Percentiles rank a stretch among this genome's conserved stretches.
phyloP scores from a whole-genome alignment of 164 flowering plant genomes.

The Platanus orientalis region DNA sequence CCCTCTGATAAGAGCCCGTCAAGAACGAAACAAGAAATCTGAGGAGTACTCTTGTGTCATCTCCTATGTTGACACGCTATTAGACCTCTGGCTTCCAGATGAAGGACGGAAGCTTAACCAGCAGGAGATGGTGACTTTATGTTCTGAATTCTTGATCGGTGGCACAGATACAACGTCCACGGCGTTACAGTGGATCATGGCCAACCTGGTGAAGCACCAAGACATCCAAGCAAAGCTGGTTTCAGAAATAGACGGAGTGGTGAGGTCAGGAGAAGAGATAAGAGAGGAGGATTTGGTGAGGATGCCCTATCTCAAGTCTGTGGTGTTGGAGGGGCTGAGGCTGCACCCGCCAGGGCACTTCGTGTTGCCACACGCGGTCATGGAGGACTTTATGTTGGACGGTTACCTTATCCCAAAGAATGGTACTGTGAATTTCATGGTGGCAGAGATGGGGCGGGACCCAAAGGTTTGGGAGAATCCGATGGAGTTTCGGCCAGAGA shows the following conservation, averaged over 20 bases:
- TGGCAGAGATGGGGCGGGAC: too few species aligned
- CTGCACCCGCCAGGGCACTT: slow-evolving; percentile 31
- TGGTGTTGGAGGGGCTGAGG: slow-evolving; percentile 24
- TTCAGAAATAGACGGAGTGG: slow-evolving; percentile 9
- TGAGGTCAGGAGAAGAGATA: slow-evolving; percentile 9
- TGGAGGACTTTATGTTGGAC: slow-evolving; percentile 15
- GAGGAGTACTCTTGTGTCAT: too few species aligned
- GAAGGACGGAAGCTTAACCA: slow-evolving; percentile 28
- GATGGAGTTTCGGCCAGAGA: too few species aligned
- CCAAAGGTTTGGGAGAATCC: too few species aligned
- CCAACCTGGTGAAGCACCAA: slow-evolving; percentile 26
- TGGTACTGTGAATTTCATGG: too few species aligned
- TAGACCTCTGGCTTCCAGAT: slow-evolving; percentile 22
- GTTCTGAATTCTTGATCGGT: slow-evolving; percentile 30
- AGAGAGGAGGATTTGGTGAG: slow-evolving; percentile 20
- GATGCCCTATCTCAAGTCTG: too few species aligned
- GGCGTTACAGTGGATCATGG: slow-evolving; percentile 34
- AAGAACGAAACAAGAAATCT: too few species aligned
- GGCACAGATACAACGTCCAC: slow-evolving; percentile 39
- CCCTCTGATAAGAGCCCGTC: too few species aligned
- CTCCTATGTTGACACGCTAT: slow-evolving; percentile 22
- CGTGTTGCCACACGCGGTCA: slow-evolving; percentile 19
- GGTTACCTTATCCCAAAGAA: slow-evolving; percentile 20
- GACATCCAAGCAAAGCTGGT: too few species aligned
- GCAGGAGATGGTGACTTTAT: slow-evolving; percentile 29